Base-by-base conservation (phyloP, 345 rosid genomes). In the Eucalyptus erythrocorys region DNA sequence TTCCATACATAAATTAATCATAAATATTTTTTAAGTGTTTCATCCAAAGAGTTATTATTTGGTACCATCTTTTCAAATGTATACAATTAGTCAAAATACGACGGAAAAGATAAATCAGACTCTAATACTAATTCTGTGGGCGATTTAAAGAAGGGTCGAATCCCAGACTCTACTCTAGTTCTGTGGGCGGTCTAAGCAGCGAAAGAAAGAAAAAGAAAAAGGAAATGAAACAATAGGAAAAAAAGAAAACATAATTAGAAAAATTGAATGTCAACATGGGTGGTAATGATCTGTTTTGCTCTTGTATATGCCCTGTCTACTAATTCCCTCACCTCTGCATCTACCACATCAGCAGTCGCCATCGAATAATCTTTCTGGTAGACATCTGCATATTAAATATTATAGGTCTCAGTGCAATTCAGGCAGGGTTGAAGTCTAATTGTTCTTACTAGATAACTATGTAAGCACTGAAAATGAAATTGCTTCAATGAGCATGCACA, bases 261-360 rank as follows among this genome's bases (percentile, higher is more conserved):
- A n/a, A n/a, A n/a, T n/a, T n/a, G 92, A 87, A 97, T 96, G 93
- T 90, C 96, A 48, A 94, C 90, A 81, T 97, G 98, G 85, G 96
- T 96, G 48, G 94, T 93, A 81, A 96, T 88, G 90, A 97, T 95
- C 92, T 95, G 87, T 82, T 84, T 96, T 6, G 99, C 99, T 88
- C 98, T 93, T 45, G 90, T 5, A 64, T 97, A 97, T 5, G 98
- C 99, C 45, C 68, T 94, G 91, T 96, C 98, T 42, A 96, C 99
- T 9, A 97, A 93, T 87, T 93, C 97, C 89, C 99, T 94, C n/a
- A 97, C 99, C 88, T 97, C 99, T 1, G 97, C 92, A 88, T 97
- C 99, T 86, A 97, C 99, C 80, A 97, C 91, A 89, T 97, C 99
- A 1, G 99, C 98, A 10, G 99, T 97, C 37, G 98, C 99, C 99